Base-by-base conservation (phyloP, 257 asterid species). In the Buddleja alternifolia region DNA sequence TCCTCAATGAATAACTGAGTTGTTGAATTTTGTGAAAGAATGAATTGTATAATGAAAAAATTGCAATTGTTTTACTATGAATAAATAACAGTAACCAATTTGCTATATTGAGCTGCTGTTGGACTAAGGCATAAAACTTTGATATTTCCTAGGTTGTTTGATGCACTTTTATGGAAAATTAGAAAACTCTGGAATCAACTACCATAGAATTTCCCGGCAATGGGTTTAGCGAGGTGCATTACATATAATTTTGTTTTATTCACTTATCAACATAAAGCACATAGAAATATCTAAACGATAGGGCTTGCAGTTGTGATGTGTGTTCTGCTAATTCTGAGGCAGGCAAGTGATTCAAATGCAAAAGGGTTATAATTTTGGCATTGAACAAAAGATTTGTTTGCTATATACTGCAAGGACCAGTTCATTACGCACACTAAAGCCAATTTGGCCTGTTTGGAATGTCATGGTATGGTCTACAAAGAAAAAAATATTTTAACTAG, bases 391-490 rank as follows among this genome's bases (percentile, higher is more conserved):
- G 4, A 39, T 39, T 45, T n/a, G 60, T 36, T 19, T 8, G 52
- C 74, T 41, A 10, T 14, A 45, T 44, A 34, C 14, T 57, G 67
- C 24, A 20, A n/a, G n/a, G n/a, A n/a, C n/a, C n/a, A n/a, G n/a
- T n/a, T n/a, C n/a, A n/a, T n/a, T n/a, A n/a, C n/a, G n/a, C n/a
- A n/a, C n/a, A n/a, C n/a, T n/a, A n/a, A n/a, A n/a, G n/a, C n/a
- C 58, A 47, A 24, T 47, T 55, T 42, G 36, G 68, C 52, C 10
- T 41, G 29, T 20, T 47, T 29, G 12, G 48, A 1, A 41, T 29
- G 53, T 47, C 72, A 60, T 60, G 32, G 36, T 16, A 32, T 66
- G 66, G 41, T 69, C 64, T 10, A 64, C 53, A 55, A 64, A 70
- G 47, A 29, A 15, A 10, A 17, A n/a, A n/a, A n/a, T n/a, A 0